Conservation (phyloP, 106 monocot species). For the Dendrobium catenatum region DNA sequence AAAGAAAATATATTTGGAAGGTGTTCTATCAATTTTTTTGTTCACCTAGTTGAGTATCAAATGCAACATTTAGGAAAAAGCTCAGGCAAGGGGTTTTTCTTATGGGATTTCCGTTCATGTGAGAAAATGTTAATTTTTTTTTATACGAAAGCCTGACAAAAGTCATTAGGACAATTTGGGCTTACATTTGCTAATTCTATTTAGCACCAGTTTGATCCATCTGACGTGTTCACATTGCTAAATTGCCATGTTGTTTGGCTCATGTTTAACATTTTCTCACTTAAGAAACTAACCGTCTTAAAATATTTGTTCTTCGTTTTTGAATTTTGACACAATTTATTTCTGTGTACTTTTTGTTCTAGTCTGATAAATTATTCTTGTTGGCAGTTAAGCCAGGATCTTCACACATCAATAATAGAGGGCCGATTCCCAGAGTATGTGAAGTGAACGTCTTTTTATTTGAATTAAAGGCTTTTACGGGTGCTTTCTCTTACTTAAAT, state of each 20-base stretch:
- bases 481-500: not conserved
- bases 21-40: not conserved
- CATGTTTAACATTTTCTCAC: not conserved
- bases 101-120: not conserved
- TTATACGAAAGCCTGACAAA: not conserved
- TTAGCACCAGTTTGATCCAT: not conserved
- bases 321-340: not conserved
- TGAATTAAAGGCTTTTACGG: not conserved
- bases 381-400: conserved; percentile 73
- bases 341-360: not conserved
- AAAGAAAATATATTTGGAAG: not conserved
- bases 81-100: not conserved
- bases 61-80: not conserved
- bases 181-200: not conserved
- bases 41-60: not conserved
- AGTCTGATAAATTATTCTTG: too few relatives aligned
- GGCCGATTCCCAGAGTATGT: conserved; percentile 87
- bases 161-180: not conserved
- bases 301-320: not conserved
- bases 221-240: not conserved
- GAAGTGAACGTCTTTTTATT: conserved; percentile 11
- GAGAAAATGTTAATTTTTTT: not conserved
- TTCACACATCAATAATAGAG: conserved; percentile 81
- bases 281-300: not conserved
- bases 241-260: not conserved